phyloP scores from a whole-genome alignment of 2,329 filamentous ascomycete genomes.

The Colletotrichum nymphaeae region DNA sequence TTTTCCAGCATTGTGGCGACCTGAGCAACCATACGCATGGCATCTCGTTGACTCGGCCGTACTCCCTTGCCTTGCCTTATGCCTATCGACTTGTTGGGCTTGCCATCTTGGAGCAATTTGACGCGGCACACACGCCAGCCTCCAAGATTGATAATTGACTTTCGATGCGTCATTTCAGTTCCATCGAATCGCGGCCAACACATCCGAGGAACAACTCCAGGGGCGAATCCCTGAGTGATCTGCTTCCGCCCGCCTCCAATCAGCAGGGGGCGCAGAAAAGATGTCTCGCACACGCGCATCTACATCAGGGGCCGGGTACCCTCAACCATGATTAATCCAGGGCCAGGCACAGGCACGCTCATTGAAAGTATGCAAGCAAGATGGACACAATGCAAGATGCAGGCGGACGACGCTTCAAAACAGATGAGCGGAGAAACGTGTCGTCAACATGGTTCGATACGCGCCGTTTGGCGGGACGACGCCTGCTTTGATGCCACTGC shows the following conservation, averaged over 20 bases:
- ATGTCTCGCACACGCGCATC: slow-evolving; percentile 15
- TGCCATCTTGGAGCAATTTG: background rate
- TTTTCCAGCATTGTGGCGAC: slow-evolving; percentile 7
- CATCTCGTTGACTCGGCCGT: background rate
- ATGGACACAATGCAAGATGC: slow-evolving; percentile 13
- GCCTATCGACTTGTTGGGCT: background rate
- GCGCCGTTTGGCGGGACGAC: background rate
- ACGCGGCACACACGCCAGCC: background rate
- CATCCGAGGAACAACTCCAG: slow-evolving; percentile 4
- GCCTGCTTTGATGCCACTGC: background rate
- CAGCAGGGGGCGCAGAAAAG: slow-evolving; percentile 8
- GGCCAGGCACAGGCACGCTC: background rate
- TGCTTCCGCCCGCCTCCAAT: slow-evolving; percentile 25
- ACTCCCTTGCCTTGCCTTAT: background rate
- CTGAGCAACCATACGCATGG: background rate
- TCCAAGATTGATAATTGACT: background rate
- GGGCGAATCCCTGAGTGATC: slow-evolving; percentile 32
- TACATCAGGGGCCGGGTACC: slow-evolving; percentile 2
- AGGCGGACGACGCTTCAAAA: background rate
- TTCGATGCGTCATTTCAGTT: slow-evolving; percentile 15
- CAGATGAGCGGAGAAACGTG: background rate
- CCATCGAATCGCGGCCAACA: slow-evolving; percentile 7
- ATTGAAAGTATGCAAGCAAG: background rate
- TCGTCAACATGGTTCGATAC: slow-evolving; percentile 11
- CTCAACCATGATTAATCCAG: background rate